Percentiles rank a stretch among this genome's conserved stretches.
phyloP scores from a whole-genome alignment of 345 rosid genomes.

The Pugionium dolabratum region DNA sequence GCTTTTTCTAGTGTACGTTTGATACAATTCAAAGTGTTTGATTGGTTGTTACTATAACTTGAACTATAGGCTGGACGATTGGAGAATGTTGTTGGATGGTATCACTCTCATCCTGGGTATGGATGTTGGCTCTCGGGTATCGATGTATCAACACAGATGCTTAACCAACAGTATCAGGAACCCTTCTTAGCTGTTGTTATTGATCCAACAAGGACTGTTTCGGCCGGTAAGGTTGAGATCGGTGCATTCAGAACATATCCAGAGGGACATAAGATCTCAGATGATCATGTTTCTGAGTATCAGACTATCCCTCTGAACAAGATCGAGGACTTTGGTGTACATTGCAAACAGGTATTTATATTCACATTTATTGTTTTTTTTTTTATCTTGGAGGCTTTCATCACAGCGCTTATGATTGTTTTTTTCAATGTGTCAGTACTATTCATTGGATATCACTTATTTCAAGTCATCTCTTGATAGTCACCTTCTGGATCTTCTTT shows the following conservation, averaged over 20 bases:
- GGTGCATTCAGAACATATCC: conserved; percentile 99
- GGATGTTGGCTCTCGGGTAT: conserved; percentile 99
- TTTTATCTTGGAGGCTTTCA: conserved; percentile 2
- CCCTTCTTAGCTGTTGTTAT: conserved; percentile 95
- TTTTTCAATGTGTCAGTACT: conserved; percentile 60
- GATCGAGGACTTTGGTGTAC: conserved; percentile 48
- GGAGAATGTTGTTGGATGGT: conserved; percentile 91
- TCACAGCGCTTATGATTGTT: conserved; percentile 13
- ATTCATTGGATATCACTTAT: conserved; percentile 88
- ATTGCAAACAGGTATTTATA: conserved; percentile 82
- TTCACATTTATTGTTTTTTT: background rate
- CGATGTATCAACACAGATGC: conserved; percentile 98
- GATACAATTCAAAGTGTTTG: conserved; percentile 37
- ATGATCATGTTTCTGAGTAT: conserved; percentile 55
- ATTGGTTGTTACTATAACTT: conserved; percentile 21
- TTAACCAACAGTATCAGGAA: conserved; percentile 94
- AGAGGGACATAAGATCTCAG: conserved; percentile 45
- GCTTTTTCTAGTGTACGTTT: background rate
- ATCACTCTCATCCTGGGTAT: conserved; percentile 97
- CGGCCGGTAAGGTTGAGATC: conserved; percentile 99
- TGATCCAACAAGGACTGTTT: conserved; percentile 98
- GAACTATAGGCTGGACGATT: conserved; percentile 86
- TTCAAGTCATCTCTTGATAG: conserved; percentile 96
- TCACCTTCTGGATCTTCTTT: conserved; percentile 91
- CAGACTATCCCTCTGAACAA: conserved; percentile 92